Evolutionary conservation across 805 yeast genomes (phyloP), one percentile per base, ranked within the genome.

Genomic region (Candida railenensis): DNA sequence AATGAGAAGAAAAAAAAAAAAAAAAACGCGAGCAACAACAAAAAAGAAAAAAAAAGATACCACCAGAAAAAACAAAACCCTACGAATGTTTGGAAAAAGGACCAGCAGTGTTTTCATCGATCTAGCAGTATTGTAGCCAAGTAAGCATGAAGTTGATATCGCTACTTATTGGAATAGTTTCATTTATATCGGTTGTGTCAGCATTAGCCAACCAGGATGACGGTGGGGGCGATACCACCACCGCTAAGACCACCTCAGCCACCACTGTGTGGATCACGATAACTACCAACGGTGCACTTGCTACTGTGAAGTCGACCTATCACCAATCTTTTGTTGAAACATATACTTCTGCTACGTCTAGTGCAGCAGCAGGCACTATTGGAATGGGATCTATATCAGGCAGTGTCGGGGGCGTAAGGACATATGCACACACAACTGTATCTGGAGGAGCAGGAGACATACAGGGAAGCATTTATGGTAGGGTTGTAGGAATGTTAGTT

Each of bases 231-330:
- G 45, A 30, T 21, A 42, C 61, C 40, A 42, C 61, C 37, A 45
- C 55, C 5, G 46, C 63, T 11, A 37, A 53, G 12, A 37, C 59
- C 3, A 37, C 50, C 34, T 15, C 47, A n/a, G 43, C 49, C 16
- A 71, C 76, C 36, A 59, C 64, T 14, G 66, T 63, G 3, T 71
- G 65, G 61, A 55, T 63, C 22, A 72, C 77, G 12, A 44, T 58
- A 22, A 71, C 75, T 8, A 50, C 57, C 2, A 51, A 58, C 32
- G 76, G 76, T 2, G 56, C 46, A 14, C 44, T 56, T 7, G 52
- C 60, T 3, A 66, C 64, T 28, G 53, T 62, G 16, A 49, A 53
- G 33, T 51, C 66, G 2, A 38, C 48, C 14, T 69, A 49, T 49
- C 21, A 40, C 12, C 74, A 69, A 50, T 37, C 55, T 2, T 68